Base-by-base conservation (phyloP, 257 asterid species). In the Orobanche coerulescens region DNA sequence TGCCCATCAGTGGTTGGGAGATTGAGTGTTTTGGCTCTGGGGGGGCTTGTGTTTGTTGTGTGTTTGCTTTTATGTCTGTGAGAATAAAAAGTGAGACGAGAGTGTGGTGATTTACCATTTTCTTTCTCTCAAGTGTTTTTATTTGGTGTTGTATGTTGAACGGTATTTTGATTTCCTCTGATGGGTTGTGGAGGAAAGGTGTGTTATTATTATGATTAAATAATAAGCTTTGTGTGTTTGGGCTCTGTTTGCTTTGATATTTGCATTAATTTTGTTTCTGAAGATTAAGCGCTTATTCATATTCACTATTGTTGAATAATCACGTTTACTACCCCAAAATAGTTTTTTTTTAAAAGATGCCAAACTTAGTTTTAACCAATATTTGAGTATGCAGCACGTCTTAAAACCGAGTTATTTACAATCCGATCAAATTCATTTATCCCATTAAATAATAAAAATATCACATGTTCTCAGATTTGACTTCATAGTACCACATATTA, bases 1-100 rank as follows among this genome's bases (percentile, higher is more conserved):
- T 73, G 98, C 60, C 49, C 98, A 92, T 60, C 79, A 73, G 69
- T 82, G 94, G 94, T 51, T 55, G 44, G 86, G 87, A 7, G 80
- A 78, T 44, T 77, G 79, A 79, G 70, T 50, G 36, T 30, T 3
- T 2, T 16, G 13, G 25, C 3, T 7, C 5, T 15, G 18, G 52
- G 37, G 47, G 37, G 14, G 19, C 4, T 39, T 52, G 20, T 24
- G 15, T 50, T 20, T 13, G 37, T 33, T 47, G 58, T 22, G 57
- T 71, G 65, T 66, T 40, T 69, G 24, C 14, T 58, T 70, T 22
- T 53, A 5, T 25, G 9, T 58, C 70, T 66, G 46, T 63, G 42
- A 16, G 58, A 73, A 77, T 69, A 73, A 73, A 46, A 28, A 19
- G 71, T 51, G 78, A 46, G 5, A n/a, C 7, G 70, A 26, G 34